phyloP scores from a whole-genome alignment of 768 basidiomycete genomes.

The Lactarius hatsudake region DNA sequence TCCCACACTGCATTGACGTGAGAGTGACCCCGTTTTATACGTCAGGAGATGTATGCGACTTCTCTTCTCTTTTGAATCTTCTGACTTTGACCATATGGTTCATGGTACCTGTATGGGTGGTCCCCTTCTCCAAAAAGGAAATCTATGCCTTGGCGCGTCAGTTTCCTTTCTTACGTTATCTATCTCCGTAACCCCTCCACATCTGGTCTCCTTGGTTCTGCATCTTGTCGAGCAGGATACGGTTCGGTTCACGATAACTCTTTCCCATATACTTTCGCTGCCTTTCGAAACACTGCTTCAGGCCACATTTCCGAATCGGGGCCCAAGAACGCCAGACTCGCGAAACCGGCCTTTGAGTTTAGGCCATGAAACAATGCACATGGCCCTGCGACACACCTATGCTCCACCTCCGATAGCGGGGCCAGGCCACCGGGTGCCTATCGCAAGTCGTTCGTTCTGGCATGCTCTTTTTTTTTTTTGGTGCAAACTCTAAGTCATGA shows the following conservation, averaged over 20 bases:
- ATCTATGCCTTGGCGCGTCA: too few species aligned
- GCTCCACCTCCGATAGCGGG: neutral
- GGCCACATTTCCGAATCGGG: constrained; percentile 7
- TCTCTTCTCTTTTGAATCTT: neutral
- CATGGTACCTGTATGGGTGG: neutral
- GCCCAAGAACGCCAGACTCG: neutral
- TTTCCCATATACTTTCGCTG: neutral
- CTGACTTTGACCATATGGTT: constrained; percentile 12
- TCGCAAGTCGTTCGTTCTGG: neutral
- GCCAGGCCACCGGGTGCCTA: neutral
- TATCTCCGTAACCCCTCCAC: neutral
- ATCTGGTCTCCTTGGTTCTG: neutral
- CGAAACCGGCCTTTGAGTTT: neutral
- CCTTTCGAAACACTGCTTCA: neutral
- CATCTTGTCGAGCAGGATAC: neutral
- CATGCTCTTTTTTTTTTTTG: neutral
- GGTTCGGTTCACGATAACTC: neutral
- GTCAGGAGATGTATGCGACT: neutral
- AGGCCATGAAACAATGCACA: neutral
- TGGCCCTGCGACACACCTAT: neutral
- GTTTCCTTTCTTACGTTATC: neutral
- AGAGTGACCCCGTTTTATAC: constrained; percentile 4
- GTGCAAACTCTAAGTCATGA: neutral
- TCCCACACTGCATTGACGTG: neutral
- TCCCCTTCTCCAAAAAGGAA: neutral